Evolutionary conservation across 2,329 filamentous ascomycete genomes (phyloP).

Genomic region (Aspergillus ochraceoroseus): DNA sequence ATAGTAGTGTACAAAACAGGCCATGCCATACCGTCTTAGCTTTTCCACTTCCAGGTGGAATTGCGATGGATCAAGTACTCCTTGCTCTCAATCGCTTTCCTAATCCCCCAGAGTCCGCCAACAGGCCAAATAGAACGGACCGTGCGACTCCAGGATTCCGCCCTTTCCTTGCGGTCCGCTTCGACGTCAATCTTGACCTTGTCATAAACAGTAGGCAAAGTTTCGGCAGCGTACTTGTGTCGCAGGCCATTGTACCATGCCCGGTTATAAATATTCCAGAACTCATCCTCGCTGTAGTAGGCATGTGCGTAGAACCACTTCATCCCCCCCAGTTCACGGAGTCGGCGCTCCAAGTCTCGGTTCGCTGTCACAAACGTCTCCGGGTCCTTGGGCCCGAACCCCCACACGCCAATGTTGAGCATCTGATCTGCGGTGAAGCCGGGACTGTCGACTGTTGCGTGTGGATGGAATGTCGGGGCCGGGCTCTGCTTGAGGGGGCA

Average conservation of each 20-base stretch:
- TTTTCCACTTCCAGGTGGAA: conserved; percentile 19
- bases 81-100: conserved; percentile 19
- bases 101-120: conserved; percentile 18
- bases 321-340: conserved; percentile 65
- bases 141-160: conserved; percentile 16
- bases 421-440: conserved; percentile 24
- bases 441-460: conserved; percentile 26
- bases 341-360: conserved; percentile 64
- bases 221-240: conserved; percentile 36
- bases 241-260: conserved; percentile 37
- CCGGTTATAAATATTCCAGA: conserved; percentile 43
- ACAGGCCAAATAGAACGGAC: conserved; percentile 14
- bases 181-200: conserved; percentile 21
- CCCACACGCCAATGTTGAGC: conserved; percentile 68
- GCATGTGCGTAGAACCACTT: conserved; percentile 88
- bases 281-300: conserved; percentile 64
- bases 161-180: conserved; percentile 9
- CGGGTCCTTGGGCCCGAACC: conserved; percentile 57
- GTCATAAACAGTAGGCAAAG: conserved; percentile 22
- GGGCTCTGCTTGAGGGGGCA: conserved; percentile 50
- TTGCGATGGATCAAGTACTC: conserved; percentile 19
- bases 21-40: conserved; percentile 5
- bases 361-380: conserved; percentile 63
- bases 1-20: too few species aligned
- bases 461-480: conserved; percentile 17